Percentiles rank a stretch among this genome's conserved stretches.
phyloP scores from a whole-genome alignment of 2,329 filamentous ascomycete genomes.

The Alternaria sp. region DNA sequence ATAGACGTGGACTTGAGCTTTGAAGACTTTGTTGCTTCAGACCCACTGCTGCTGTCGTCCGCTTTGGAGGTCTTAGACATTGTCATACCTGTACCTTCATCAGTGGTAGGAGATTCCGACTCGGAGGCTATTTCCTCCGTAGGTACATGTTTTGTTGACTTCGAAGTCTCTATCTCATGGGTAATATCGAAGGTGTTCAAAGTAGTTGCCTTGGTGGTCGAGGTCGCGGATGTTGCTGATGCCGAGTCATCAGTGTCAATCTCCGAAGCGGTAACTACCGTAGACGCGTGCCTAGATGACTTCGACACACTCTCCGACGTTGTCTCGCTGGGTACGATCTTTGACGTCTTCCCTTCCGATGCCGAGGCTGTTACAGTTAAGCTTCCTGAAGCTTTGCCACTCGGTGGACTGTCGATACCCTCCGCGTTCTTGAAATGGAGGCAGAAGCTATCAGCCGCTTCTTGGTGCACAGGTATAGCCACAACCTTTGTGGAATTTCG shows the following conservation, averaged over 20 bases:
- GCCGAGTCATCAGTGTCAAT: not conserved
- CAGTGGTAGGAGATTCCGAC: not conserved
- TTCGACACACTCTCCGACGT: not conserved
- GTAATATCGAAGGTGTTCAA: not conserved
- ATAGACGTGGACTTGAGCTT: not conserved
- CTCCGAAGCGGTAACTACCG: not conserved
- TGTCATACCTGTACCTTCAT: not conserved
- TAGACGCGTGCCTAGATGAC: not conserved
- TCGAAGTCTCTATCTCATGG: not conserved
- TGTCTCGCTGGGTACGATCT: not conserved
- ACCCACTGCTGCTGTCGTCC: not conserved
- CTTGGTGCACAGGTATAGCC: not conserved
- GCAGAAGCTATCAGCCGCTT: not conserved
- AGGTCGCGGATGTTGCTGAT: not conserved
- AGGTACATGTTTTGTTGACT: not conserved
- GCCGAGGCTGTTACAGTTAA: no score
- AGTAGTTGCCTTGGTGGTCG: no score
- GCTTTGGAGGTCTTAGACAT: not conserved
- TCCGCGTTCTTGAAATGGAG: not conserved
- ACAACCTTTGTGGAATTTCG: not conserved
- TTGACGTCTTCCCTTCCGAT: not conserved
- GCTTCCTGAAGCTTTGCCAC: not conserved
- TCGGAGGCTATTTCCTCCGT: rapidly evolving
- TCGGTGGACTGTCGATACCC: not conserved
- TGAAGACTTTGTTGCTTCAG: not conserved